Evolutionary conservation across 164 flowering plant genomes (phyloP), one percentile per base, ranked within the genome.

Genomic region (Echeveria elegans): DNA sequence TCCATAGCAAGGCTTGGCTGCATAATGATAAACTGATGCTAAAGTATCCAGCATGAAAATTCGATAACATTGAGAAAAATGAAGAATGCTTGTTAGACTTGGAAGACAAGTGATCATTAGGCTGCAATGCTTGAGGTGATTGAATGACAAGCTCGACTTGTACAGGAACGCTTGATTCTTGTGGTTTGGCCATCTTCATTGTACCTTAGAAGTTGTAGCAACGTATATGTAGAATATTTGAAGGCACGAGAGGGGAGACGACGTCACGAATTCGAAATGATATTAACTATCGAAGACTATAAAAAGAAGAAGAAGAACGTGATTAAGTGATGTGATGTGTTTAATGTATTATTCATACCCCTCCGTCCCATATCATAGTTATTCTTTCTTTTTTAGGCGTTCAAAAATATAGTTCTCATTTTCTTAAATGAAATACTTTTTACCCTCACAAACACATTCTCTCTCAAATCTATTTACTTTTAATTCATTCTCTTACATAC

Each of bases 11-110:
- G 18, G 64, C 64, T 62, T 62, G 64, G 37, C 64, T n/a, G 38
- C 64, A 62, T 31, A 62, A 62, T 30, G 64, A 62, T 62, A 62
- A 30, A 36, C 64, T 62, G 36, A 62, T 62, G 14, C 64, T 31
- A 36, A 62, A 62, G 40, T 62, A 62, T 1, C 64, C 38, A 30
- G 40, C 64, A 36, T 62, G 64, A 62, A 30, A 62, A 5, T 62
- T 31, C 19, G 64, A 31, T 36, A 62, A 62, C 12, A 62, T 21
- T 0, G 38, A 21, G 1, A 4, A 61, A 9, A 61, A 48, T 48
- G 53, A n/a, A 14, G 53, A 48, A 1, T 48, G 24, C n/a, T 15
- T 43, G 48, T 10, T 43, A 43, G 48, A 4, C 18, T 6, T 48
- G 23, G 53, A 48, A 19, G 53, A 48, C 6, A 24, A n/a, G 53